Base-by-base conservation (phyloP, 768 basidiomycete species). In the Mycena maculata region DNA sequence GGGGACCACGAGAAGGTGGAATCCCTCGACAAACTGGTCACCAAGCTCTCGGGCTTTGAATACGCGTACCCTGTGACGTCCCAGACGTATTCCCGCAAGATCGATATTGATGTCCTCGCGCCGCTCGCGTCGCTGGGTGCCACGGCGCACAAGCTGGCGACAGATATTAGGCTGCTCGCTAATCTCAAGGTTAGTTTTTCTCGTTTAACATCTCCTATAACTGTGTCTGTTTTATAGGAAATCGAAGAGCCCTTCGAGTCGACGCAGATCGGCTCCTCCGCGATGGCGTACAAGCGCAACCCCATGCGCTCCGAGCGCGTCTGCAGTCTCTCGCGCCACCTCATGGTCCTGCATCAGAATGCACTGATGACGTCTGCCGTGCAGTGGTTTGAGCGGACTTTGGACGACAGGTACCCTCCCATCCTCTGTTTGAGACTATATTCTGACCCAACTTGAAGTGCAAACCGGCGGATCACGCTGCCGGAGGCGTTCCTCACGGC, bases 271-370 rank as follows among this genome's bases (percentile, higher is more conserved):
- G 98, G 98, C 9, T 93, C 92, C 12, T 95, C 92, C 0, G 96
- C 96, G 1, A 99, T 99, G 97, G 97, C 97, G 11, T 99, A 99
- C 88, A 98, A 99, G 82, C 89, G 97, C 60, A 99, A 99, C 80
- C 98, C 98, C 9, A 99, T 99, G 98, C 94, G 98, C 63, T 96
- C 90, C 62, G 98, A 99, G 80, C 92, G 98, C 42, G 92, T 98
- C 48, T 99, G 98, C 86, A 95, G 93, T 74, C 88, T 99, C 58
- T 86, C 96, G n/a, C 85, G 98, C 60, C 98, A 99, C 80, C 82
- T 99, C 54, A 98, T 98, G 95, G 89, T 91, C 20, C 85, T 99
- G 65, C 96, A 96, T 73, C 95, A 98, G 78, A 98, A 99, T 79
- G 92, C 96, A 36, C 86, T 98, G 57, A 96, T 96, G 92, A 99